phyloP scores from a whole-genome alignment of 176 grass and related monocot species.

The bread wheat (Triticum aestivum) region IWGSC_CS_RefSeq_v2.1 NC_057806.1:661324169-661324668 shows the following conservation, averaged over 20 bases:
- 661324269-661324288: too few relatives aligned
- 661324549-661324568: background rate
- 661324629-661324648: conserved; percentile 71
- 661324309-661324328: too few relatives aligned
- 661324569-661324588: conserved; percentile 60
- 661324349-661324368: too few relatives aligned
- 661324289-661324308: too few relatives aligned
- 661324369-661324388: too few relatives aligned
- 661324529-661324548: background rate
- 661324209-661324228: background rate
- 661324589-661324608: conserved; percentile 91
- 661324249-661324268: too few relatives aligned
- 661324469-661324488: background rate
- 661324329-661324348: too few relatives aligned
- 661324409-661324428: background rate
- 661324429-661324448: background rate
- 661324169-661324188: background rate
- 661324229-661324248: background rate
- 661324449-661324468: background rate
- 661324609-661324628: conserved; percentile 96
- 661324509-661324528: background rate
- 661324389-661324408: background rate
- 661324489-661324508: background rate
- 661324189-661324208: background rate
- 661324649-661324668: conserved; percentile 93